phyloP scores from a whole-genome alignment of 345 rosid species.

The Linum tenue region DNA sequence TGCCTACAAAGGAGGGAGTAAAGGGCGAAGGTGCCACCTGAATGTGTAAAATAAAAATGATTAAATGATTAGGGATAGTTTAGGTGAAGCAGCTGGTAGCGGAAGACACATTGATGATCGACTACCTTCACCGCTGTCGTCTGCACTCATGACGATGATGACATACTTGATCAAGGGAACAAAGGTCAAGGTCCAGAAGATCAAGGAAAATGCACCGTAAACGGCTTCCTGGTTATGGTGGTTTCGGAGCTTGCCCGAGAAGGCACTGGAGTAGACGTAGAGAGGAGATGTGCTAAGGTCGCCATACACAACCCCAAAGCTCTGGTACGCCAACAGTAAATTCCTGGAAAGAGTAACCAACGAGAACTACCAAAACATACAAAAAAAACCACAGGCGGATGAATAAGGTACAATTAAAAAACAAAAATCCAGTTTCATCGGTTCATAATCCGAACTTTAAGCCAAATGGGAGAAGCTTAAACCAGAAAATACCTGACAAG shows the following conservation, averaged over 20 bases:
- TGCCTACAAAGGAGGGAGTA: constrained; percentile 32
- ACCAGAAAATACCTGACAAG: too few relatives aligned
- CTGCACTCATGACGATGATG: constrained; percentile 28
- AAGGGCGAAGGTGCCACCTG: constrained; percentile 37
- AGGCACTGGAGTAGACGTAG: constrained; percentile 29
- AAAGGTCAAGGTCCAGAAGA: constrained; percentile 38
- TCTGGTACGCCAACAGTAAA: constrained; percentile 22
- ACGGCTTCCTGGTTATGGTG: constrained; percentile 27
- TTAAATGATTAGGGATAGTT: not conserved
- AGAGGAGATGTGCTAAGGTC: constrained; percentile 33
- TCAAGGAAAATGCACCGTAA: constrained; percentile 30
- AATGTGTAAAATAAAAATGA: not conserved
- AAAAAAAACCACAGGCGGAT: too few relatives aligned
- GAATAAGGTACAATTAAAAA: too few relatives aligned
- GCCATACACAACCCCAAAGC: constrained; percentile 37
- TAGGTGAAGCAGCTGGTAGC: not conserved
- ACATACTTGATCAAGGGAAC: constrained; percentile 33
- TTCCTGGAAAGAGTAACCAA: not conserved
- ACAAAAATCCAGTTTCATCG: too few relatives aligned
- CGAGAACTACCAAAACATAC: too few relatives aligned
- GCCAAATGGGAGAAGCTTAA: too few relatives aligned
- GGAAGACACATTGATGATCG: not conserved
- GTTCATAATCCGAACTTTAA: too few relatives aligned
- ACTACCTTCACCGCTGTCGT: constrained; percentile 36
- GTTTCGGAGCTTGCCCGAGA: constrained; percentile 22